Evolutionary conservation across 163 green algal species (phyloP), one percentile per base, ranked within the genome.

Genomic region (Prototheca cutis): DNA sequence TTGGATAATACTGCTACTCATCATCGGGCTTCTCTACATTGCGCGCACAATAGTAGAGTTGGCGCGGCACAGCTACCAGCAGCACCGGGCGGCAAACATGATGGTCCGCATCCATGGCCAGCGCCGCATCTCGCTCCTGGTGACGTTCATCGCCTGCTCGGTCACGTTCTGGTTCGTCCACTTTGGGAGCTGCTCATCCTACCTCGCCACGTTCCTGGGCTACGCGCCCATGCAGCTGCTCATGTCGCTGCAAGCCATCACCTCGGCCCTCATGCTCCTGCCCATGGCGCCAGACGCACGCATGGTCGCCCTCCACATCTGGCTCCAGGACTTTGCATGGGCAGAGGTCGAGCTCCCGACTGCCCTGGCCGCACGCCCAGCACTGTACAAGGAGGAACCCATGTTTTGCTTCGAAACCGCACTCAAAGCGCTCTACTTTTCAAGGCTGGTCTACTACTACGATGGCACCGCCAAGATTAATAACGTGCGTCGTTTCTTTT

Each of bases 321-420:
- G 63, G 62, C 61, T 67, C 1, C 61, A 67, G 30, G 36, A 61
- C 53, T 66, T 71, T 53, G 57, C 51, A 1, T 71, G 64, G 64
- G 65, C 49, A 2, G 64, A 71, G 33, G 51, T 18, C 8, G 57
- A 65, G 24, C 23, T 58, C 49, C 36, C 45, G 23, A 19, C n/a
- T 1, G 21, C 23, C 7, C 49, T 33, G 27, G 49, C 49, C 6
- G 49, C 33, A 13, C 25, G 49, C 7, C 49, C 28, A 24, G 21
- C 25, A 24, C 19, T 34, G 13, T 34, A 39, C 24, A 13, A 24
- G 13, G 34, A 56, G 49, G 66, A 81, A 63, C 79, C 79, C 33
- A 72, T 87, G 58, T 79, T 79, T 40, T 81, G 74, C 61, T 81
- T 81, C 55, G 74, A 81, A 60, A 81, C 66, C 10, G 62, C 72